Conservation (phyloP, 2,329 filamentous ascomycete species). For the Clonostachys byssicola region DNA sequence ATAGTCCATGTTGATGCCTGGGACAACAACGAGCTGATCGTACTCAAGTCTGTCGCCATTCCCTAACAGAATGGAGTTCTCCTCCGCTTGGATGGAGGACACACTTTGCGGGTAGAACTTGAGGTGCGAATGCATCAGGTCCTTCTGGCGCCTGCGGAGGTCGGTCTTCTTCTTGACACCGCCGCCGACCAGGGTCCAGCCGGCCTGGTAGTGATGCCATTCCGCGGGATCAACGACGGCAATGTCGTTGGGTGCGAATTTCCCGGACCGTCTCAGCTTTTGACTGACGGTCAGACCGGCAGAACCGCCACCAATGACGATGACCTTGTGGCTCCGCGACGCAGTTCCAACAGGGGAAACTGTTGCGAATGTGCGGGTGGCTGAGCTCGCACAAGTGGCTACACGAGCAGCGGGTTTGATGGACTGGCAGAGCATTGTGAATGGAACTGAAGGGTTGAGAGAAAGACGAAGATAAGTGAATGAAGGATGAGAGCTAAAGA, state of each 20-base stretch:
- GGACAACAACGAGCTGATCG: conserved; percentile 60
- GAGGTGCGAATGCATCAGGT: conserved; percentile 54
- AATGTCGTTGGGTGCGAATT: conserved; percentile 55
- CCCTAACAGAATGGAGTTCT: conserved; percentile 50
- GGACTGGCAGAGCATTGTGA: too few species aligned
- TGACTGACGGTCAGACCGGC: conserved; percentile 64
- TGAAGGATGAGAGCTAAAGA: too few species aligned
- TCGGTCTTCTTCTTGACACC: conserved; percentile 61
- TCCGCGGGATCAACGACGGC: conserved; percentile 59
- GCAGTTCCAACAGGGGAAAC: too few species aligned
- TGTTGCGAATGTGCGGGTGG: too few species aligned
- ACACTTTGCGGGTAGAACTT: conserved; percentile 55
- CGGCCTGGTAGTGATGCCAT: conserved; percentile 66
- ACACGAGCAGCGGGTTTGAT: too few species aligned
- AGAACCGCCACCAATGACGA: conserved; percentile 63
- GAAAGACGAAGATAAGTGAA: too few species aligned
- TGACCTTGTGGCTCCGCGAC: conserved; percentile 48
- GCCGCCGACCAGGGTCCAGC: conserved; percentile 66
- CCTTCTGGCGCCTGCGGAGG: conserved; percentile 42
- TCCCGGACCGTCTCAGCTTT: conserved; percentile 58
- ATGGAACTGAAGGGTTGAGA: too few species aligned
- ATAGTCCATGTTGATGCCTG: conserved; percentile 49
- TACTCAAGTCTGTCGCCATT: conserved; percentile 55
- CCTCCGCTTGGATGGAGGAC: conserved; percentile 43
- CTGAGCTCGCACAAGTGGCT: too few species aligned